Evolutionary conservation across 306 rosid genomes (phyloP), one percentile per base, ranked within the genome.

Genomic region (Cucurbita moschata): DNA sequence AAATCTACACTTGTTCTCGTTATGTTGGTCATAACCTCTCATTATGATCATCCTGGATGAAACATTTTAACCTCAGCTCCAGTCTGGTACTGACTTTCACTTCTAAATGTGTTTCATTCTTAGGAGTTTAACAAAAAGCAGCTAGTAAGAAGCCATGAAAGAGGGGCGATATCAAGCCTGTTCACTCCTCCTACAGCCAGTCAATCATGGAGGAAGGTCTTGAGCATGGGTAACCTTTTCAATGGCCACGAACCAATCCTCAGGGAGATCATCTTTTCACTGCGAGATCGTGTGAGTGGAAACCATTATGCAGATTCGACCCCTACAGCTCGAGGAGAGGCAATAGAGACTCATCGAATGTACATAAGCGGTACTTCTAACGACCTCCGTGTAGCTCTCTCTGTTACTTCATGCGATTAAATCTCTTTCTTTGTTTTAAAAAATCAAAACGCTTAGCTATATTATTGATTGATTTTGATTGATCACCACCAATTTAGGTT

Each of bases 181-280:
- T 94, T 91, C 64, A 82, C 81, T 26, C 82, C 86, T 79, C 99
- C 99, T 9, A 85, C 89, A 2, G 97, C 99, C 0, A 94, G 89
- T 83, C 99, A 89, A 76, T 91, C 95, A 26, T 91, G 99, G 99
- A 85, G 99, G 80, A 91, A 86, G 82, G 95, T 94, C 58, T 74
- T 91, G 76, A 91, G 97, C 96, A 83, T 94, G 96, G 99, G 97
- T n/a, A 94, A 94, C 86, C 96, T 91, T 83, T 92, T 94, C 79
- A 94, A 89, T 57, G 97, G 99, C n/a, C 97, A 89, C 44, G 97
- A 94, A 84, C 92, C 99, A 40, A 73, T 91, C 71, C 71, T 86
- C 79, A 83, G 99, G 78, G 99, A 94, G 82, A 91, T 88, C 55
- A 75, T 94, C 66, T 91, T 94, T 81, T 86, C 89, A 15, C 69